Conservation (phyloP, 2,329 filamentous ascomycete genomes). For the Claviceps humidiphila region DNA sequence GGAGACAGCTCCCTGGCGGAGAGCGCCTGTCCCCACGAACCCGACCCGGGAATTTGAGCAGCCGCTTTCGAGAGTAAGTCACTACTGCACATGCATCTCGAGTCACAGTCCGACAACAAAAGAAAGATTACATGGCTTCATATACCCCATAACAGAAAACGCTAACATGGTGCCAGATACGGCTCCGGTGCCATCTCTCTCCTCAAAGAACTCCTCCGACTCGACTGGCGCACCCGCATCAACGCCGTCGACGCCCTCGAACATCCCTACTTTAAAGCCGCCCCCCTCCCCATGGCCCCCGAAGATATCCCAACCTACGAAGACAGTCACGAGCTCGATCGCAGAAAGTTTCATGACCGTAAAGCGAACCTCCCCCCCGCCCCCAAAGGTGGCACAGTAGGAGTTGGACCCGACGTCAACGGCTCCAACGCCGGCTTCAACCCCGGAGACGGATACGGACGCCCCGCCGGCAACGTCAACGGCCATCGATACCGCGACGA, state of each 20-base stretch:
- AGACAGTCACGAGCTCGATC: conserved; percentile 92
- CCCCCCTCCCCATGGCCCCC: conserved; percentile 66
- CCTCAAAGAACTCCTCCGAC: conserved; percentile 66
- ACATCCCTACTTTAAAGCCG: conserved; percentile 77
- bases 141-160: neutral
- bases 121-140: neutral
- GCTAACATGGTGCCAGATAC: conserved; percentile 28
- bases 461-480: conserved; percentile 30
- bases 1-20: conserved; percentile 68
- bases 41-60: conserved; percentile 51
- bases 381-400: conserved; percentile 81
- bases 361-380: conserved; percentile 77
- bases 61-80: conserved; percentile 59
- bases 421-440: conserved; percentile 33
- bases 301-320: conserved; percentile 84
- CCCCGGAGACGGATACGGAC: conserved; percentile 35
- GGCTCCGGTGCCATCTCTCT: conserved; percentile 64
- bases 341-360: conserved; percentile 78
- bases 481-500: conserved; percentile 33
- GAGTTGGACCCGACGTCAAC: conserved; percentile 49
- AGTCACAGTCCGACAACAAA: neutral
- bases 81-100: neutral
- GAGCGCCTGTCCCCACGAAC: conserved; percentile 56
- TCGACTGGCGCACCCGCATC: conserved; percentile 79
- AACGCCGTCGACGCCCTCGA: conserved; percentile 90